Evolutionary conservation across 306 rosid species (phyloP), one percentile per base, ranked within the genome.

Genomic region (Vigna hirtella): DNA sequence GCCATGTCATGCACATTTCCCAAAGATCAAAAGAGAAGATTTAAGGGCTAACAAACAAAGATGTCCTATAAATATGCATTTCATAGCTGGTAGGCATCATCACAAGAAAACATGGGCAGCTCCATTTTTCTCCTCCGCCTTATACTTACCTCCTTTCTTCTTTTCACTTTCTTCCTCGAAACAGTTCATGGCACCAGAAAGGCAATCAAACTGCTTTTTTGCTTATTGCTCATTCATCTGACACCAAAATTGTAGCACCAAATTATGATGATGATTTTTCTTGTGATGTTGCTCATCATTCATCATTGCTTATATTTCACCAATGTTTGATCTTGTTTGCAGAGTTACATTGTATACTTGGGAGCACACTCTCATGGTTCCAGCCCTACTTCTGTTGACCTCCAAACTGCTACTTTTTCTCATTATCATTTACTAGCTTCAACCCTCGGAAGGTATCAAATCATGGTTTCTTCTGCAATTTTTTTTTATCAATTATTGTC

Each of bases 361-460:
- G 82, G 82, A 78, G 57, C 76, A 13, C 82, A 78, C 59, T 78
- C 82, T 48, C 82, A 78, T 48, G 82, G 77, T 42, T 70, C 77
- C 9, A 61, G 2, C 28, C 82, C 82, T 58, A 59, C 72, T 0
- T 49, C 73, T 62, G 2, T 15, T 22, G 66, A 79, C 15, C 76
- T 79, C 50, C 13, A 79, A n/a, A 4, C 26, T 13, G 73, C 83
- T 1, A 71, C 78, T 0, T 0, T 38, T 68, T 83, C 77, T 50
- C 86, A 79, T n/a, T 61, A 58, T 59, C 63, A 74, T 79, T 69
- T 83, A 17, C 81, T 83, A 4, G 59, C 9, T 63, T 83, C 86
- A 15, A 17, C 58, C 11, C n/a, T 83, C 10, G 78, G 78, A 68
- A 79, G 86, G 86, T 83, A 73, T 22, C 17, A 1, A 10, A 22